Conservation (phyloP, 1,139 yeast genomes). For the Candida pseudocylindracea region DNA sequence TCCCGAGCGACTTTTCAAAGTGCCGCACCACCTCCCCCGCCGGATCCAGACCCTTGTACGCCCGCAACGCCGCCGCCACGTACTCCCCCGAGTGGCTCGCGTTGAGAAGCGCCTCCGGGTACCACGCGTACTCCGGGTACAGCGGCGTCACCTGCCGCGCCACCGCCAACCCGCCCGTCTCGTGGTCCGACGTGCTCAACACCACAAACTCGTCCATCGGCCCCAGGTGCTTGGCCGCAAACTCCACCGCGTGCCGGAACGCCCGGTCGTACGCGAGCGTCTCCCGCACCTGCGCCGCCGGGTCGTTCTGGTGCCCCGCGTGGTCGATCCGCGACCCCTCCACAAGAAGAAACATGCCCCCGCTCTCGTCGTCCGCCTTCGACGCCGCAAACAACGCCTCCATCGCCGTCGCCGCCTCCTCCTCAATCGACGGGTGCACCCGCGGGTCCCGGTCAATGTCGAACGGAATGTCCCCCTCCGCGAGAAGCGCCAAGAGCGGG, state of each 20-base stretch:
- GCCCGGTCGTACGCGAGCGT: conserved; percentile 61
- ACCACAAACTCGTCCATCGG: conserved; percentile 38
- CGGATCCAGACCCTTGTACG: conserved; percentile 6
- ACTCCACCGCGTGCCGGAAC: conserved; percentile 43
- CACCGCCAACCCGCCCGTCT: conserved; percentile 66
- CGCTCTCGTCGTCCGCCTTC: conserved; percentile 28
- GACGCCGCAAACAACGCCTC: conserved; percentile 43
- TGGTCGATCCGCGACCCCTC: conserved; percentile 87
- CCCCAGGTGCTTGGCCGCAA: conserved; percentile 4
- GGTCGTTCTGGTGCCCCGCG: conserved; percentile 79
- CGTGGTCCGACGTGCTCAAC: conserved; percentile 72
- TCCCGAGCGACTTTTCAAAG: conserved; percentile 9
- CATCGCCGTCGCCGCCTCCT: conserved; percentile 49
- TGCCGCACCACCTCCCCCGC: conserved; percentile 7
- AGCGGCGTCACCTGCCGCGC: conserved; percentile 3
- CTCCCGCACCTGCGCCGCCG: conserved; percentile 70
- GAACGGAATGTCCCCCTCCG: conserved; percentile 55
- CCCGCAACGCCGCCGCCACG: conserved; percentile 14
- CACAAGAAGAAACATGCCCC: conserved; percentile 56
- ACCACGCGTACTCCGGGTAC: conserved; percentile 30
- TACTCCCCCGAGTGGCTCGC: conserved; percentile 59
- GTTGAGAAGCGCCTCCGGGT: conserved; percentile 35
- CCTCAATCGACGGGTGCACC: conserved; percentile 51
- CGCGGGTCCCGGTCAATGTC: conserved; percentile 45
- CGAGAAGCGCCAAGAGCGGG: conserved; percentile 54